Evolutionary conservation across 352 stramenopile genomes (phyloP).

Genomic region (Globisporangium cederbergense): DNA sequence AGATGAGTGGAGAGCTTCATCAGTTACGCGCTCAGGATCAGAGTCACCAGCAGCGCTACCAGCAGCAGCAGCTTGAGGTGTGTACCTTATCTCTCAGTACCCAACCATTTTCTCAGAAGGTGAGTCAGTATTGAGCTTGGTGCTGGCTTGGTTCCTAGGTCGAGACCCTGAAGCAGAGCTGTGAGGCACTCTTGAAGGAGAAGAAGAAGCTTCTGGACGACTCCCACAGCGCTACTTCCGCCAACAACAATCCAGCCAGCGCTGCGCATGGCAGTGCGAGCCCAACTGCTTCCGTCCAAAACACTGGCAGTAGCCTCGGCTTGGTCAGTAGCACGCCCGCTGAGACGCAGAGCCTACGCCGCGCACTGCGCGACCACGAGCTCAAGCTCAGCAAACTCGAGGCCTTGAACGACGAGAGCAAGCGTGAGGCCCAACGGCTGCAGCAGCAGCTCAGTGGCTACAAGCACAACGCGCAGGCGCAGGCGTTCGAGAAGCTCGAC

Average conservation of each 20-base stretch:
- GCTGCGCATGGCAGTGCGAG: neutral
- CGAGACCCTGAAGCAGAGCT: conserved; percentile 22
- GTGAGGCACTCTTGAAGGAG: conserved; percentile 22
- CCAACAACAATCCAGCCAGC: neutral
- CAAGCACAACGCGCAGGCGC: conserved; percentile 47
- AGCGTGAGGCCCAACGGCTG: conserved; percentile 36
- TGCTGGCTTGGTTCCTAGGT: neutral
- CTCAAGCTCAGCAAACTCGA: conserved; percentile 40
- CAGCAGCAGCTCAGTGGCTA: conserved; percentile 51
- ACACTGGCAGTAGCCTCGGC: neutral
- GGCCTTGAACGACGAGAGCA: conserved; percentile 36
- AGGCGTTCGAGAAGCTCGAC: conserved; percentile 46
- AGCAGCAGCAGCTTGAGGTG: conserved; percentile 17
- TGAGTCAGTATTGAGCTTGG: neutral
- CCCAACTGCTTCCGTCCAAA: neutral
- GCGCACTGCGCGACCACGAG: conserved; percentile 55
- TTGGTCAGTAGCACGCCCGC: conserved; percentile 18
- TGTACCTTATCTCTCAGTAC: neutral
- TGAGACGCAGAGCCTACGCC: conserved; percentile 49
- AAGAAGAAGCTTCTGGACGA: conserved; percentile 28
- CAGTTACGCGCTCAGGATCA: conserved; percentile 16
- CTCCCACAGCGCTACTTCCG: neutral
- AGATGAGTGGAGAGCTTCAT: conserved; percentile 25
- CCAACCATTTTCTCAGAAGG: neutral
- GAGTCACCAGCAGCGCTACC: neutral